These are phyloP conservation scores for Xylaria sp. DNA, from an alignment of 2,329 filamentous ascomycete species.

Conservation along the genomic window DNA sequence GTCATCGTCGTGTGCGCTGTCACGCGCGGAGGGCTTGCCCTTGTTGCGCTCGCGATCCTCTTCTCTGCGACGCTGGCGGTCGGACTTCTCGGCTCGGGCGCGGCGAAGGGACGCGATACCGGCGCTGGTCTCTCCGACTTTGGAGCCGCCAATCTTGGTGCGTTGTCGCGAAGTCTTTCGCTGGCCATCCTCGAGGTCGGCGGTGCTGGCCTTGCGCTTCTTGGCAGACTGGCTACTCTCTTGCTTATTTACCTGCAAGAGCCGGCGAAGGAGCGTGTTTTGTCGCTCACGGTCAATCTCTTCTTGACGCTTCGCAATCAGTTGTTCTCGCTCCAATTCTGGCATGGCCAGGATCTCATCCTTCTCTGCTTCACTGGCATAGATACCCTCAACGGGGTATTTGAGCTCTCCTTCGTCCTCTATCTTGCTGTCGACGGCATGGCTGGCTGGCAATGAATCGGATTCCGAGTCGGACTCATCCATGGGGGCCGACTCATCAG, in stretches of 20 bases:
- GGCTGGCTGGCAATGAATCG: conserved; percentile 61
- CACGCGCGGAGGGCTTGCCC: conserved; percentile 56
- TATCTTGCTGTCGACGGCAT: conserved; percentile 46
- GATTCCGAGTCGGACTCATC: conserved; percentile 87
- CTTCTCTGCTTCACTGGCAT: conserved; percentile 78
- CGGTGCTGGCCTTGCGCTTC: conserved; percentile 81
- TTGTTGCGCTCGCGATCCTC: conserved; percentile 68
- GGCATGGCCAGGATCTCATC: conserved; percentile 83
- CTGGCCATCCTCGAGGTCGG: conserved; percentile 80
- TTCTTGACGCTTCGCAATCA: conserved; percentile 86
- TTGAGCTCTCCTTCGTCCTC: conserved; percentile 65
- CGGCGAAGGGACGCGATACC: conserved; percentile 77
- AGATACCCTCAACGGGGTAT: conserved; percentile 90
- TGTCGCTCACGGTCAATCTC: conserved; percentile 85
- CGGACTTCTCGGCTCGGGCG: conserved; percentile 71
- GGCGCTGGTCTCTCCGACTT: conserved; percentile 73
- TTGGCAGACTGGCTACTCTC: conserved; percentile 70
- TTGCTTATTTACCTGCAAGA: conserved; percentile 71
- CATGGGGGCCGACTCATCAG: conserved; percentile 86
- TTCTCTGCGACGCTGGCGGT: conserved; percentile 70
- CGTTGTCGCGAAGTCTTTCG: conserved; percentile 79
- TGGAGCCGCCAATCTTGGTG: conserved; percentile 72
- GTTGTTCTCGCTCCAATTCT: conserved; percentile 89
- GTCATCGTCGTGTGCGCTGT: conserved; percentile 62
- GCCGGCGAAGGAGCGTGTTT: conserved; percentile 81